A percentile compares a stretch with the other conserved stretches of the same genome.
phyloP scores from a whole-genome alignment of 208 protist species.

The Trichomonas vaginalis region DNA sequence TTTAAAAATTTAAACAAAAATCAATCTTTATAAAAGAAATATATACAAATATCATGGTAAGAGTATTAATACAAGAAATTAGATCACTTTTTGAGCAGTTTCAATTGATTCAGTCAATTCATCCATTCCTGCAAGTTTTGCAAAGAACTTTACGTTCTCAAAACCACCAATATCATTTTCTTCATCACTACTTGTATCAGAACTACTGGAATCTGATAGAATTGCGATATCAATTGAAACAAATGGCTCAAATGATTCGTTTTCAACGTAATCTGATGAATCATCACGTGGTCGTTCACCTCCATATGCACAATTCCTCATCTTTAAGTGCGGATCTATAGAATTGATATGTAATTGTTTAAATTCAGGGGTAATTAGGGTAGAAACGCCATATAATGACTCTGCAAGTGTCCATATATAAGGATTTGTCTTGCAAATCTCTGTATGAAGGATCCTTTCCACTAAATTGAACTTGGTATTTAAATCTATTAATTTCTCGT shows the following conservation, averaged over 20 bases:
- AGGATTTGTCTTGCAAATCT: not conserved
- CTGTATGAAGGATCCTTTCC: not conserved
- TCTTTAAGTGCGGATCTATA: not conserved
- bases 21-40: too few relatives aligned
- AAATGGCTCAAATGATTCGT: not conserved
- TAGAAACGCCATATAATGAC: not conserved
- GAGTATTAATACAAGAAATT: too few relatives aligned
- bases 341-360: not conserved
- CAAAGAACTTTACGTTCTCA: not conserved
- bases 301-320: not conserved
- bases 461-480: not conserved
- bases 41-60: too few relatives aligned
- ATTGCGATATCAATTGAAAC: not conserved
- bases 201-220: not conserved
- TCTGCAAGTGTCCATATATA: not conserved
- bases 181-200: not conserved
- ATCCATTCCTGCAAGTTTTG: not conserved
- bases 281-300: not conserved
- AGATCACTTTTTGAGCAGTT: too few relatives aligned
- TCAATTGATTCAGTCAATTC: not conserved
- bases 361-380: not conserved
- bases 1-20: too few relatives aligned
- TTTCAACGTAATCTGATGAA: not conserved
- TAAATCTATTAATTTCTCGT: not conserved
- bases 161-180: not conserved